Percentiles rank a stretch among this genome's conserved stretches.
Conservation (phyloP, 164 flowering plant genomes). For the Chloranthus sessilifolius region DNA sequence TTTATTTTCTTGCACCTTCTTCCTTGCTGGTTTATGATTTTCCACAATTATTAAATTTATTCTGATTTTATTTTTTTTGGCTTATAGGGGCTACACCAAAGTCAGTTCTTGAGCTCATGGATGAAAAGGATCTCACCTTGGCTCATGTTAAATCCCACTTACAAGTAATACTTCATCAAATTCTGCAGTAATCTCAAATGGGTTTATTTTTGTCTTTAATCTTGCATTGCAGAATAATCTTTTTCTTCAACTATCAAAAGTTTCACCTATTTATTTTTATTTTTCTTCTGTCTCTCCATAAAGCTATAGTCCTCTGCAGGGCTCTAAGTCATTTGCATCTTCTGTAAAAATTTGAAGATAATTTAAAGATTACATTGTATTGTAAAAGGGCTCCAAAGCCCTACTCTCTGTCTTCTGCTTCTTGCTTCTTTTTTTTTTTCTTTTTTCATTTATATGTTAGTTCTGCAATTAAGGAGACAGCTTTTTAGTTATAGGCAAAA, state of each 20-base stretch:
- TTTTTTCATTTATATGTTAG: neutral
- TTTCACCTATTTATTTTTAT: neutral
- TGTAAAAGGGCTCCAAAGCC: neutral
- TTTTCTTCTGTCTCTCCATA: neutral
- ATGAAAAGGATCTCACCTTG: conserved; percentile 96
- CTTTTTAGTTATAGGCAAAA: conserved; percentile 6
- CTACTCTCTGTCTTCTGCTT: conserved; percentile 3
- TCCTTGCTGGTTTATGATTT: neutral
- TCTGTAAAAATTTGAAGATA: neutral
- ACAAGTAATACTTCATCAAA: conserved; percentile 49
- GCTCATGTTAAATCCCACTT: conserved; percentile 98
- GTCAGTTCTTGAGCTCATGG: conserved; percentile 99
- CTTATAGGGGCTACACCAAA: conserved; percentile 90
- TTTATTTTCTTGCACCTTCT: neutral
- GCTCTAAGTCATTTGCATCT: conserved; percentile 2
- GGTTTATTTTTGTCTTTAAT: no score
- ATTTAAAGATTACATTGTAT: neutral
- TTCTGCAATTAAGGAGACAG: conserved; percentile 5
- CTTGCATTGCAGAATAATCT: neutral
- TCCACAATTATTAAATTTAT: neutral
- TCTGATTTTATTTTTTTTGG: neutral
- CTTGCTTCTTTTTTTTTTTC: neutral
- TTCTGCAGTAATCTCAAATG: neutral
- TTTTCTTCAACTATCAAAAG: neutral
- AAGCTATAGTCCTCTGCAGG: neutral